Conservation (phyloP, 768 basidiomycete genomes). For the Collybia sp. region DNA sequence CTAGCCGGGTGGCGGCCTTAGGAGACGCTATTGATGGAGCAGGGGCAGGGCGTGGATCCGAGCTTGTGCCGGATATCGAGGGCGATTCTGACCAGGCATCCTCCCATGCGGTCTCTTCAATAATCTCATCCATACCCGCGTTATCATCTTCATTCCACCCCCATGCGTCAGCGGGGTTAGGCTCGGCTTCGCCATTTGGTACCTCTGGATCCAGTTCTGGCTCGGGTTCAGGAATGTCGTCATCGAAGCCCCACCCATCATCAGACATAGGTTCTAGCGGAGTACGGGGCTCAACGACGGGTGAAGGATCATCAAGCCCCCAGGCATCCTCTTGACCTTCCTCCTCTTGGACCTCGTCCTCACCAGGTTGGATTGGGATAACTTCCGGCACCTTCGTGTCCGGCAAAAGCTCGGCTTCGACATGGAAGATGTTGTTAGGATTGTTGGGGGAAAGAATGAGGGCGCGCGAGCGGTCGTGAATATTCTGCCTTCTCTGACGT, state of each 20-base stretch:
- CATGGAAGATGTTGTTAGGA: slow-evolving; percentile 33
- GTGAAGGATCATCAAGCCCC: slow-evolving; percentile 43
- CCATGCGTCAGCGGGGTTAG: slow-evolving; percentile 62
- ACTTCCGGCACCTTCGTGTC: slow-evolving; percentile 24
- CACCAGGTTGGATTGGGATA: slow-evolving; percentile 13
- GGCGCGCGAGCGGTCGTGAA: slow-evolving; percentile 58
- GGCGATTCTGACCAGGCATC: slow-evolving; percentile 63
- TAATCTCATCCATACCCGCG: slow-evolving; percentile 20
- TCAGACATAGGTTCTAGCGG: slow-evolving; percentile 11
- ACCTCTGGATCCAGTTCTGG: background rate
- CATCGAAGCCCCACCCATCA: slow-evolving; percentile 51
- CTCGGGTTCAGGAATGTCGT: slow-evolving; percentile 24
- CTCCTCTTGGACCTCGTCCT: slow-evolving; percentile 16
- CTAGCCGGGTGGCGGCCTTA: slow-evolving; percentile 54
- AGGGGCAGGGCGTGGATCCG: slow-evolving; percentile 22
- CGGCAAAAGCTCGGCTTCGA: slow-evolving; percentile 28
- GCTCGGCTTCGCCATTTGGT: slow-evolving; percentile 20
- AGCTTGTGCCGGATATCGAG: slow-evolving; percentile 15
- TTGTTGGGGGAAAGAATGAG: slow-evolving; percentile 44
- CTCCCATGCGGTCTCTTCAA: slow-evolving; percentile 53
- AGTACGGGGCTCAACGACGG: slow-evolving; percentile 14
- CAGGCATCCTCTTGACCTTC: slow-evolving; percentile 36
- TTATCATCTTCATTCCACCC: slow-evolving; percentile 64
- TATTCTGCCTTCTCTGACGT: slow-evolving; percentile 58
- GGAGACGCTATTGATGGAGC: slow-evolving; percentile 30